These are phyloP conservation scores for Zoysia pacifica DNA, from an alignment of 176 grass and related monocot genomes.

Conservation along the genomic window DNA sequence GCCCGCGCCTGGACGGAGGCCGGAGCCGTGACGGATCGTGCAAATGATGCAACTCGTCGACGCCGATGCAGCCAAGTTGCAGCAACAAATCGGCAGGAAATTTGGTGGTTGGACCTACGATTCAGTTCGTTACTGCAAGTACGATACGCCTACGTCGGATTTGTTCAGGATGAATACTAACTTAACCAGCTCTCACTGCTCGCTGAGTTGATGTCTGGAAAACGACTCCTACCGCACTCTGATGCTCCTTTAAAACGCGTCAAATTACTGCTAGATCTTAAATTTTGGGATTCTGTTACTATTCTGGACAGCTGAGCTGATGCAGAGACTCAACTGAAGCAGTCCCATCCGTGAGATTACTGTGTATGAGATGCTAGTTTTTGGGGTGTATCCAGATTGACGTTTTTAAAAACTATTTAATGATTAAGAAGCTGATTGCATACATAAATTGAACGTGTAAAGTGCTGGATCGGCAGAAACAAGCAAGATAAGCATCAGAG, in stretches of 20 bases:
- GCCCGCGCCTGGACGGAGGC: neutral
- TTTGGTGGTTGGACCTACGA: slow-evolving; percentile 43
- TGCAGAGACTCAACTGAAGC: neutral
- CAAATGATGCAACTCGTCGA: slow-evolving; percentile 25
- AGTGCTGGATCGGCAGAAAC: neutral
- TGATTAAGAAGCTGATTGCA: too few species aligned
- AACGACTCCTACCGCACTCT: neutral
- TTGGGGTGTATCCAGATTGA: neutral
- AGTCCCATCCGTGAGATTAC: neutral
- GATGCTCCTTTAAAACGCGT: too few species aligned
- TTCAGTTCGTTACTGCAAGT: slow-evolving; percentile 31
- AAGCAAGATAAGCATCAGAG: too few species aligned
- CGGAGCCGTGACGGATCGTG: slow-evolving; percentile 25
- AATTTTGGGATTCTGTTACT: neutral
- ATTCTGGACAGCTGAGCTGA: neutral
- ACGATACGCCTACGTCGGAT: slow-evolving; percentile 25
- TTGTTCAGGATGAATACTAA: slow-evolving; percentile 5
- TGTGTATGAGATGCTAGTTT: slow-evolving; percentile 4
- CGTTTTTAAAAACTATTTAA: neutral
- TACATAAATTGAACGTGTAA: neutral
- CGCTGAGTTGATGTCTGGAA: neutral
- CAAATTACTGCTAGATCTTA: neutral
- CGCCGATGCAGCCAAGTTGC: slow-evolving; percentile 21
- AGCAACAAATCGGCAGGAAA: neutral
- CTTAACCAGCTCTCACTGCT: neutral